phyloP scores from a whole-genome alignment of 2,329 filamentous ascomycete species.

The Monilinia aucupariae region DNA sequence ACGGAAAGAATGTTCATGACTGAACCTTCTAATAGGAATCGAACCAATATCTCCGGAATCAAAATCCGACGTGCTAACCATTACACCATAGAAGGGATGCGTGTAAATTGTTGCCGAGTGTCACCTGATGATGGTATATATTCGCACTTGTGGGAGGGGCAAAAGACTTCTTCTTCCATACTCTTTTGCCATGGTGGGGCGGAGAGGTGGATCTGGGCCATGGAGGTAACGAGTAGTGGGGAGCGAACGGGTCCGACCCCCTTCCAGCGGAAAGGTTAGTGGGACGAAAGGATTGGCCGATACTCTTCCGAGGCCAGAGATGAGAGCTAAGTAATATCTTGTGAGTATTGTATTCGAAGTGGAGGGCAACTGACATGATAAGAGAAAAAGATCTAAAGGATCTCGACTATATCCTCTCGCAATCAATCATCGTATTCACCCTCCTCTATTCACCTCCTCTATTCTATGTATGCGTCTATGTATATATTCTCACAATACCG shows the following conservation, averaged over 20 bases:
- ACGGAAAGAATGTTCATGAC: neutral
- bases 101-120: neutral
- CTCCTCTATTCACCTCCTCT: neutral
- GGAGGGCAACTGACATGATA: neutral
- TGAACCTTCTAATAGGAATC: neutral
- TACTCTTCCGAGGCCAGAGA: neutral
- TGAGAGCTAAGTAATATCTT: neutral
- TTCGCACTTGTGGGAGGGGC: neutral
- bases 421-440: neutral
- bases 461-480: neutral
- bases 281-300: neutral
- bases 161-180: neutral
- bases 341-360: neutral
- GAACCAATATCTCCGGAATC: slow-evolving; percentile 1
- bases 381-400: neutral
- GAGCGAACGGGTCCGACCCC: neutral
- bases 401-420: neutral
- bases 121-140: neutral
- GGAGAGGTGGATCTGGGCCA: neutral
- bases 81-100: slow-evolving; percentile 32
- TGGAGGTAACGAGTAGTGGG: neutral
- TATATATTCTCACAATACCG: neutral
- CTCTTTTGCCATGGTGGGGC: neutral
- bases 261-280: neutral
- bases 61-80: slow-evolving; percentile 30